These are phyloP conservation scores for Xerocomus spinulosus DNA, from an alignment of 768 basidiomycete genomes.

Conservation along the genomic window DNA sequence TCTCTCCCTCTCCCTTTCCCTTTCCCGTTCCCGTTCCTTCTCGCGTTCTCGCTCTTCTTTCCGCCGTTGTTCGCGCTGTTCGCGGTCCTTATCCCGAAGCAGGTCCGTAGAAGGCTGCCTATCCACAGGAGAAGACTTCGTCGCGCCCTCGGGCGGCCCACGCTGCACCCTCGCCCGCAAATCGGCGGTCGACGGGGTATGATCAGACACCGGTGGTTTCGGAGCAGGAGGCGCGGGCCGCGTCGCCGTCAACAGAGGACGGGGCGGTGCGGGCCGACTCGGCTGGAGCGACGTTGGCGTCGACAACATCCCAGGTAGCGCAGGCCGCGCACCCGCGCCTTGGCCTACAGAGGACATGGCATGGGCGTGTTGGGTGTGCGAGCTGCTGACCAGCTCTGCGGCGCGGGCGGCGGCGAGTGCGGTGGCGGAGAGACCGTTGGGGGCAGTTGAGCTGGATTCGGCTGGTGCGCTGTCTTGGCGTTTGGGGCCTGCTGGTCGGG, in stretches of 20 bases:
- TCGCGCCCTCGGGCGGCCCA: constrained; percentile 31
- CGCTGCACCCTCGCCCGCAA: constrained; percentile 60
- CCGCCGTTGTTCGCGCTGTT: constrained; percentile 37
- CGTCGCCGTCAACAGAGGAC: constrained; percentile 55
- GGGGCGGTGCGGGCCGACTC: constrained; percentile 63
- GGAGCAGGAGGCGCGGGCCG: constrained; percentile 53
- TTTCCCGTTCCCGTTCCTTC: constrained; percentile 33
- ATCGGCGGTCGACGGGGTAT: constrained; percentile 61
- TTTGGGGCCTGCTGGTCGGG: constrained; percentile 34
- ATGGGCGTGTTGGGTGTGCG: constrained; percentile 37
- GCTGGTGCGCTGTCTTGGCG: constrained; percentile 46
- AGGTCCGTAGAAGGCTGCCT: constrained; percentile 40
- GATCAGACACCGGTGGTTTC: constrained; percentile 38
- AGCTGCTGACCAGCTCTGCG: constrained; percentile 59
- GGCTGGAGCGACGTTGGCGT: constrained; percentile 44
- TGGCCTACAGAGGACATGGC: constrained; percentile 36
- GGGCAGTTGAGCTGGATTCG: constrained; percentile 28
- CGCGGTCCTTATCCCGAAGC: constrained; percentile 35
- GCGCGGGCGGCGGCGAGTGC: constrained; percentile 52
- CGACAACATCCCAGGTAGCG: constrained; percentile 24
- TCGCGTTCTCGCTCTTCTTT: constrained; percentile 34
- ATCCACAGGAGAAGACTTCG: constrained; percentile 30
- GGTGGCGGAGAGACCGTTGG: constrained; percentile 39
- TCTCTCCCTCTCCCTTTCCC: constrained; percentile 31
- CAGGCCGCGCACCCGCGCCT: constrained; percentile 23